Percentiles rank a stretch among this genome's conserved stretches.
Evolutionary conservation across 805 yeast species (phyloP).

Genomic region (Barnettozyma siamensis): DNA sequence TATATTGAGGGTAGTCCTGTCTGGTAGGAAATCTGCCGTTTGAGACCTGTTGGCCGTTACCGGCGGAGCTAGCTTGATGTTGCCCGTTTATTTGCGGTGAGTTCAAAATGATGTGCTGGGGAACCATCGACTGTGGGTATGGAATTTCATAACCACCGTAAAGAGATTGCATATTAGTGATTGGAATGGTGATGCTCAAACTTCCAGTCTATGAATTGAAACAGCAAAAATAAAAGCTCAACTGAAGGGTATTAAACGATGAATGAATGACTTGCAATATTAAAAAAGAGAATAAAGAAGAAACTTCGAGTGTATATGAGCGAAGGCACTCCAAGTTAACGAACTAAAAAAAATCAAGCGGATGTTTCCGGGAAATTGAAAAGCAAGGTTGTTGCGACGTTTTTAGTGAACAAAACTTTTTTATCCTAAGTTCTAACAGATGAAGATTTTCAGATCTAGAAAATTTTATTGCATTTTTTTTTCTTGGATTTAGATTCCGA

Average conservation of each 20-base stretch:
- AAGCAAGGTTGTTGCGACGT: not conserved
- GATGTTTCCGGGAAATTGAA: not conserved
- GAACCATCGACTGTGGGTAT: constrained; percentile 20
- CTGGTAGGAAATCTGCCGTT: constrained; percentile 12
- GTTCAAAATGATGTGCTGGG: constrained; percentile 22
- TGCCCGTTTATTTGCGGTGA: constrained; percentile 18
- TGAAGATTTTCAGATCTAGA: not conserved
- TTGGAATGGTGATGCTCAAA: not conserved
- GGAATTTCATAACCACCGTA: constrained; percentile 22
- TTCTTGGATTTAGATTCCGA: not conserved
- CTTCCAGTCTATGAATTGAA: not conserved
- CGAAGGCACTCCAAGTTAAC: constrained; percentile 5
- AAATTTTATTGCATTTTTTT: not conserved
- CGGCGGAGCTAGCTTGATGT: constrained; percentile 7
- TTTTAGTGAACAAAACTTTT: no score
- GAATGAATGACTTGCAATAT: not conserved
- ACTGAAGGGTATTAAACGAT: not conserved
- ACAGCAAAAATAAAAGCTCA: not conserved
- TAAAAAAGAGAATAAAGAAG: not conserved
- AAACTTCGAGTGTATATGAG: not conserved
- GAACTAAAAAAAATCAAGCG: constrained; percentile 4
- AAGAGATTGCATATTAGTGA: constrained; percentile 19
- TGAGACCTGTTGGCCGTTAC: not conserved
- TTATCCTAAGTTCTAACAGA: no score
- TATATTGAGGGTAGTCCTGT: constrained; percentile 12